Base-by-base conservation (phyloP, 108 stramenopile species). In the Fistulifera solaris region DNA sequence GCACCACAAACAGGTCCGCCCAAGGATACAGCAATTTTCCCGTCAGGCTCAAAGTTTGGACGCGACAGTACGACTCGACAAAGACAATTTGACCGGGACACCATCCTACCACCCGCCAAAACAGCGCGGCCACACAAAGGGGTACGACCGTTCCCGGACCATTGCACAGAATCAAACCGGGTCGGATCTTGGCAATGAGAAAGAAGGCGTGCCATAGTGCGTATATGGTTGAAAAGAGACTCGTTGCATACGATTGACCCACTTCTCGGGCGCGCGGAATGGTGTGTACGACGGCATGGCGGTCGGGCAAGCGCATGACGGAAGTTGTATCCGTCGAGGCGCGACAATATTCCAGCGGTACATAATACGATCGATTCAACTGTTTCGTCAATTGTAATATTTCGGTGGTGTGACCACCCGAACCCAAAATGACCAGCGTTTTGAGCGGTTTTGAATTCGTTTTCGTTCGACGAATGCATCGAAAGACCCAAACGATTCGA, bases 131-230 rank as follows among this genome's bases (percentile, higher is more conserved):
- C 38, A 87, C 56, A 22, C 77, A 75, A 47, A 94, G 54, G 8
- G 93, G 93, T 3, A 94, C 45, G 61, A 89, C 90, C 0, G 89
- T 89, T 48, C 93, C 93, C 0, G 93, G 93, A 38, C 93, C 93
- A 70, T 94, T 94, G 66, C 77, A 77, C 7, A 94, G 47, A 19
- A 94, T 45, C 38, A 94, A 50, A 38, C 73, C 62, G 0, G 93
- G 93, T 44, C 72, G 85, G 39, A 75, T 52, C 19, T 23, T 15
- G 21, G 51, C 51, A 7, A 54, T 73, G 40, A 63, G 77, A 41
- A 26, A 43, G 40, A 76, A 14, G 8, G 82, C 72, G 27, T 60
- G 57, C 12, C 66, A 18, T 21, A 67, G 66, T 26, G 76, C 67
- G 35, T 59, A 53, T 10, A 75, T 22, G 10, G 85, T 82, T 25